These are phyloP conservation scores for Teunomyces panamensis DNA, from an alignment of 805 yeast genomes.

Conservation along the genomic window DNA sequence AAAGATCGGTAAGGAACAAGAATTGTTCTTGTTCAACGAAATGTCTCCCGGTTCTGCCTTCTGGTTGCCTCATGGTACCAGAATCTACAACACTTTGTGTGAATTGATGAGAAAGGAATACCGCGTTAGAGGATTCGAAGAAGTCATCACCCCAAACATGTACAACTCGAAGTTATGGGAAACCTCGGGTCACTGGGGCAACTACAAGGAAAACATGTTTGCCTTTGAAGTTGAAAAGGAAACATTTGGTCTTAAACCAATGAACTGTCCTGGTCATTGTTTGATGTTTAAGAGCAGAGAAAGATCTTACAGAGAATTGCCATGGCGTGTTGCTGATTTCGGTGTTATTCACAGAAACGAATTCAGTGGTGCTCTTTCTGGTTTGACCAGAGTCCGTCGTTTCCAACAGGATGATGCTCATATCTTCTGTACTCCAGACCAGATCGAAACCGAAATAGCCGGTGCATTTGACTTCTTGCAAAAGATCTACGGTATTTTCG, in stretches of 20 bases:
- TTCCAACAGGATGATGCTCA: slow-evolving; percentile 99
- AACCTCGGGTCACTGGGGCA: slow-evolving; percentile 98
- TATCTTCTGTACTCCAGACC: slow-evolving; percentile 91
- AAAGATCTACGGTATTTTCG: slow-evolving; percentile 84
- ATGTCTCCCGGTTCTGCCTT: slow-evolving; percentile 97
- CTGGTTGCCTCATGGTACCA: slow-evolving; percentile 99
- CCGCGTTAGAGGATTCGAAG: slow-evolving; percentile 92
- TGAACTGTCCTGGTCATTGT: slow-evolving; percentile 93
- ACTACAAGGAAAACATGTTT: slow-evolving; percentile 97
- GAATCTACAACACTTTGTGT: slow-evolving; percentile 87
- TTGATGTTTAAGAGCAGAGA: slow-evolving; percentile 87
- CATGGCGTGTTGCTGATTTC: slow-evolving; percentile 98
- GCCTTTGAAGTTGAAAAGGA: slow-evolving; percentile 96
- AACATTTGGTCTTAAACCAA: slow-evolving; percentile 89
- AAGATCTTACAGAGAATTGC: slow-evolving; percentile 93
- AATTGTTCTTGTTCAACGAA: slow-evolving; percentile 91
- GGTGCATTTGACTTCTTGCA: slow-evolving; percentile 83
- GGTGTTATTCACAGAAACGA: slow-evolving; percentile 98
- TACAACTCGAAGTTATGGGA: slow-evolving; percentile 97
- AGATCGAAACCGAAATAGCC: slow-evolving; percentile 81
- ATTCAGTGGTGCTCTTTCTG: slow-evolving; percentile 88
- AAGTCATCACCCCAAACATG: slow-evolving; percentile 99
- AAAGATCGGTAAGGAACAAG: slow-evolving; percentile 95
- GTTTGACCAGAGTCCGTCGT: slow-evolving; percentile 93
- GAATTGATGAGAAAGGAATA: slow-evolving; percentile 81